phyloP scores from a whole-genome alignment of 228 moss, liverwort and hornwort species.

The Sphagnum magellanicum region DNA sequence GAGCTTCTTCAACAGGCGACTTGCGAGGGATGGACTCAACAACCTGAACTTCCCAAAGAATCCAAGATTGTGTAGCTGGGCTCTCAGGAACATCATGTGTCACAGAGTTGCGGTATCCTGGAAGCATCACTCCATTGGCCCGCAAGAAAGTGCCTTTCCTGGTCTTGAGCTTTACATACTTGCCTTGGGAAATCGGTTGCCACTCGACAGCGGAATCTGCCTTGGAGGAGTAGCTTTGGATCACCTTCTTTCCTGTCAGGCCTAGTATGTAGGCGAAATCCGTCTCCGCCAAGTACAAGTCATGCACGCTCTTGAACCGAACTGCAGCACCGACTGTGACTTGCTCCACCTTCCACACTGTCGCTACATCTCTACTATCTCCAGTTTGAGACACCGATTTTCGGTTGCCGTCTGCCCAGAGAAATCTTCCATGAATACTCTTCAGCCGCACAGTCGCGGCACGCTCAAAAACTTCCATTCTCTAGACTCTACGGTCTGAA shows the following conservation, averaged over 20 bases:
- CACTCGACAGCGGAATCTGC: conserved; percentile 52
- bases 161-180: conserved; percentile 30
- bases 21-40: not conserved
- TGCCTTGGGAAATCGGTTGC: conserved; percentile 37
- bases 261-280: conserved; percentile 37
- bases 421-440: conserved; percentile 57
- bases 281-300: conserved; percentile 46
- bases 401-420: conserved; percentile 67
- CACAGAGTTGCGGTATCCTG: conserved; percentile 39
- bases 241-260: conserved; percentile 60
- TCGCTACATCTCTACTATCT: conserved; percentile 35
- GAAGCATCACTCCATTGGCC: conserved; percentile 37
- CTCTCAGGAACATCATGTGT: conserved; percentile 12
- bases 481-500: no score
- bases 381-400: conserved; percentile 47
- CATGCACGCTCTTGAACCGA: conserved; percentile 64
- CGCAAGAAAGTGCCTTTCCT: conserved; percentile 53
- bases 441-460: conserved; percentile 39
- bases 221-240: conserved; percentile 46
- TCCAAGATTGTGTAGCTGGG: conserved; percentile 1
- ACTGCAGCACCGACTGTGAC: conserved; percentile 23
- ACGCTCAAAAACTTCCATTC: conserved; percentile 10
- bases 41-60: conserved; percentile 8
- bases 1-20: conserved; percentile 1
- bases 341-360: conserved; percentile 68